Base-by-base conservation (phyloP, 2,329 filamentous ascomycete genomes). In the Diaporthe caulivora region DNA sequence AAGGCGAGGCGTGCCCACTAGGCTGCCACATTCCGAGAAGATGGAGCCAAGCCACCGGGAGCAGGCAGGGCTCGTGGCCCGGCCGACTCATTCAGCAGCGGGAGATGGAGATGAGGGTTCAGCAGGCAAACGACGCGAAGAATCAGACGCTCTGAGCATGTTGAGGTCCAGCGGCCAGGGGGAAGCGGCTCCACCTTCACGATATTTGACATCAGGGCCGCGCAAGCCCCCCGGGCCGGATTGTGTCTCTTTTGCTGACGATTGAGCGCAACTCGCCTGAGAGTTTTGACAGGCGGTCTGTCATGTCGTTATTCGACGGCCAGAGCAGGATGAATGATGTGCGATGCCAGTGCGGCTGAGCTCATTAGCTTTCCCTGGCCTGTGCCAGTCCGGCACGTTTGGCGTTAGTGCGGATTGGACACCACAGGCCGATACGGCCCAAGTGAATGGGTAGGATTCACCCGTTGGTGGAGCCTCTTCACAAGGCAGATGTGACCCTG, bases 181-280 rank as follows among this genome's bases (percentile, higher is more conserved):
- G n/a, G n/a, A n/a, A 71, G 71, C 68, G 53, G 51, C 62, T 68
- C 62, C 70, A 64, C 70, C 70, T 55, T 69, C 72, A 69, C 72
- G 55, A 74, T 70, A 34, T 62, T 42, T 62, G 72, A 55, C 70
- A 69, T 51, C 47, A 29, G 26, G 53, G 72, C 71, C 70, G 62
- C 72, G 72, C 70, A 74, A 72, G 62, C 72, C 26, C 21, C 37
- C 21, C 34, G 34, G 31, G 54, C 29, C 53, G 58, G 68, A 55
- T 15, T 18, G 71, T 55, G 24, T 51, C 17, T 42, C 21, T 21
- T 42, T 58, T 44, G 42, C 42, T 21, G 42, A 37, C 40, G 31
- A 44, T 2, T 31, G 54, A 34, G 42, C 26, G 17, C 44, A 49
- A 17, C 26, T 65, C 42, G 42, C 60, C 60, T 26, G 42, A 17